Conservation (phyloP, 2,329 filamentous ascomycete genomes). For the Fusarium secorum region DNA sequence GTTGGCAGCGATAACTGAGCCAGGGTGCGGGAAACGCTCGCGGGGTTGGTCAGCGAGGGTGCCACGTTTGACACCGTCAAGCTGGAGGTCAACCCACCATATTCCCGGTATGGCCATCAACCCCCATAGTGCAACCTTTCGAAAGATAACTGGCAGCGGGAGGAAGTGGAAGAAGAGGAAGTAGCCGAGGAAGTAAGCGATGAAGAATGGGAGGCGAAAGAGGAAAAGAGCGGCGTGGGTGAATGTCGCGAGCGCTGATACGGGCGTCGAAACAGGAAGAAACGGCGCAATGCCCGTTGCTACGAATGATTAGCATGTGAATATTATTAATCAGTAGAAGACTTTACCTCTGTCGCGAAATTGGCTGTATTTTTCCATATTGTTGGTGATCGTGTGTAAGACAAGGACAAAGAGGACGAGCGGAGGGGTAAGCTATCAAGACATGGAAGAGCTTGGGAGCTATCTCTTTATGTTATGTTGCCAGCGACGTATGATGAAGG, state of each 20-base stretch:
- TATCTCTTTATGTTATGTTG: conserved; percentile 3
- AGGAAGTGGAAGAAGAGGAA: conserved; percentile 86
- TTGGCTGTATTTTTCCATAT: conserved; percentile 94
- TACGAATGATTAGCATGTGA: conserved; percentile 49
- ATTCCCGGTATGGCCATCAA: conserved; percentile 89
- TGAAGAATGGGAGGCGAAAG: conserved; percentile 80
- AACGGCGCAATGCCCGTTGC: conserved; percentile 97
- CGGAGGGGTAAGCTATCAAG: conserved; percentile 32
- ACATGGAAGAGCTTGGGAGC: conserved; percentile 27
- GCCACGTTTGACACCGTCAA: conserved; percentile 94
- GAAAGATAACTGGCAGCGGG: conserved; percentile 67
- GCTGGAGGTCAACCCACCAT: conserved; percentile 98
- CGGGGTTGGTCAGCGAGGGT: conserved; percentile 78
- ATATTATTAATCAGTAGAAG: background rate
- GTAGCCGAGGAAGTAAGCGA: conserved; percentile 72
- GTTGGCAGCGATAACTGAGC: conserved; percentile 86
- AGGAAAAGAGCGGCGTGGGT: conserved; percentile 77
- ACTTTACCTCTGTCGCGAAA: conserved; percentile 83
- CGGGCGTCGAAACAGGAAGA: conserved; percentile 77
- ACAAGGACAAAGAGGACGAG: conserved; percentile 22
- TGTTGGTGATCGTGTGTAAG: conserved; percentile 13
- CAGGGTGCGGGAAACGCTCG: conserved; percentile 77
- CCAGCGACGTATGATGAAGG: background rate
- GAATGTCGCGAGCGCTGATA: conserved; percentile 68
- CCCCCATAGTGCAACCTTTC: conserved; percentile 87